phyloP scores from a whole-genome alignment of 1,139 yeast genomes.

The Sugiyamaella paludigena region DNA sequence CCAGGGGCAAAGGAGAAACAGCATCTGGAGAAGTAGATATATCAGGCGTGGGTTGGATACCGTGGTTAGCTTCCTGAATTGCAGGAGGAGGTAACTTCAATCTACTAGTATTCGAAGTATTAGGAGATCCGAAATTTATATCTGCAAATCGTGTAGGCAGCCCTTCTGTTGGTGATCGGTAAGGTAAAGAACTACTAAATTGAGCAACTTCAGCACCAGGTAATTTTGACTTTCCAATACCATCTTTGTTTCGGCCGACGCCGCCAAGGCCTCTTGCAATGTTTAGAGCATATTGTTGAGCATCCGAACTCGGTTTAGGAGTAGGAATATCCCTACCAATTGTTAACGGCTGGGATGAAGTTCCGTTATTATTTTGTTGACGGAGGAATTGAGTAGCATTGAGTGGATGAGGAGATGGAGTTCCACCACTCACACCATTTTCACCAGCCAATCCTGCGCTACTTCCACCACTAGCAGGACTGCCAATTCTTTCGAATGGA shows the following conservation, averaged over 20 bases:
- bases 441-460: too few species aligned
- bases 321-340: background rate
- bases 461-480: background rate
- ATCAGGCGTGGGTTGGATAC: conserved; percentile 10
- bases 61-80: conserved; percentile 9
- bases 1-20: background rate
- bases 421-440: too few species aligned
- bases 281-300: too few species aligned
- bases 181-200: conserved; percentile 9
- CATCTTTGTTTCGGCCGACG: background rate
- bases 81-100: conserved; percentile 23
- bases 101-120: conserved; percentile 6
- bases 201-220: conserved; percentile 16
- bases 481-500: conserved; percentile 38
- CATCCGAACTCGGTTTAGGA: background rate
- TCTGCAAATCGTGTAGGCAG: conserved; percentile 7
- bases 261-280: too few species aligned
- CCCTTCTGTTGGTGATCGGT: conserved; percentile 2
- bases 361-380: background rate
- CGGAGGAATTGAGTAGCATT: conserved; percentile 6
- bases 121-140: conserved; percentile 6
- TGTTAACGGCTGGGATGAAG: background rate
- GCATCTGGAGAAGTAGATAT: conserved; percentile 6
- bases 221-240: conserved; percentile 5
- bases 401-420: conserved; percentile 3